Evolutionary conservation across 768 basidiomycete species (phyloP), one percentile per base, ranked within the genome.

Genomic region (Lactarius akahatsu): DNA sequence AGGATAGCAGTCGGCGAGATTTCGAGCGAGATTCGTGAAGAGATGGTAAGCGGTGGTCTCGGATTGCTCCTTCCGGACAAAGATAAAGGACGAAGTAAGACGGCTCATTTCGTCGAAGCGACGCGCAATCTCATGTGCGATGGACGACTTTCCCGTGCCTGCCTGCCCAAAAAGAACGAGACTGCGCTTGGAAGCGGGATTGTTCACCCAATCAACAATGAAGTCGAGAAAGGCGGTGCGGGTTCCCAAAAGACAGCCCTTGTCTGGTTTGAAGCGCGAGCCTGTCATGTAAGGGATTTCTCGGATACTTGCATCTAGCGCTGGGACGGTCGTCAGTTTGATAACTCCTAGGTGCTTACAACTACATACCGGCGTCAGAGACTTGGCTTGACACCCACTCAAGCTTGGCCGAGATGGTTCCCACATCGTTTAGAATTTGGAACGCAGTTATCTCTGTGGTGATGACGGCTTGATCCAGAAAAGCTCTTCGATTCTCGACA

Each of bases 151-250:
- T 26, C 50, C 50, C 50, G 50, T 52, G 50, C 50, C 50, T 23
- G 58, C 58, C 28, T 15, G 40, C 3, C 58, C 58, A 1, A 59
- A 45, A 13, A 59, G 58, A 9, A 59, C 41, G 28, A 59, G 58
- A 52, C 11, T 23, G 6, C 50, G 50, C 50, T 23, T 13, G 13
- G 50, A 52, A 26, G 23, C 18, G 11, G 56, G 56, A n/a, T 34
- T 36, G n/a, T 57, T 57, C 9, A 15, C 56, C 56, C 56, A 57
- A 11, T 57, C n/a, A 15, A 36, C n/a, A n/a, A 34, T 57, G 8
- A 57, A 57, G 28, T 57, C 56, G 32, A 52, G 23, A 23, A 52
- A 52, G 2, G 23, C 23, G 5, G 11, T 26, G 23, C 50, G 50
- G 0, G 50, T 57, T 34, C 30, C 56, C 18, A 8, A 9, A 23